Evolutionary conservation across 139 green algal genomes (phyloP).

Genomic region (Tetradesmus obliquus): DNA sequence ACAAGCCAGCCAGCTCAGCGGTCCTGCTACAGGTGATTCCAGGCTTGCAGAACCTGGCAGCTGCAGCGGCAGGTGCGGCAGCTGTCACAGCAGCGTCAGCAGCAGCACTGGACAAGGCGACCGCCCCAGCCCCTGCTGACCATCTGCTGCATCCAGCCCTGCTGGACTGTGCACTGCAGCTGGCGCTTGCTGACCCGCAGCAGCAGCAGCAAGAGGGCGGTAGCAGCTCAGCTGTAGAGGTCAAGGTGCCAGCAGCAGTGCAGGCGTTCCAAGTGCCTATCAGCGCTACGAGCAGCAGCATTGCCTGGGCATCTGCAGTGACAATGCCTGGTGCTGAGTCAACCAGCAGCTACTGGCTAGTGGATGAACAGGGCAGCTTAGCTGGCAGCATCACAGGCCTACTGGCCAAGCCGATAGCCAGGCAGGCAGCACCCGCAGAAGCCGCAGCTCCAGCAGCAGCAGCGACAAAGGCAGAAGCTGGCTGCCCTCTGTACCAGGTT

Average conservation of each 20-base stretch:
- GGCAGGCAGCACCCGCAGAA: background rate
- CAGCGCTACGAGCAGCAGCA: background rate
- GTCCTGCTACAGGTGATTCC: background rate
- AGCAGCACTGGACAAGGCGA: constrained; percentile 4
- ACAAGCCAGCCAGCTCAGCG: background rate
- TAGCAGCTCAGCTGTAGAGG: background rate
- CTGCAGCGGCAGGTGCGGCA: background rate
- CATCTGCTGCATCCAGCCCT: constrained; percentile 59
- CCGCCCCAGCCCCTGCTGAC: background rate
- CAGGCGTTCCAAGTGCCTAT: background rate
- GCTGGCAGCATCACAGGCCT: background rate
- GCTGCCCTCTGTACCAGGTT: background rate
- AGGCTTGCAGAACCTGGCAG: background rate
- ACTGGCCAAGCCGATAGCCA: constrained; percentile 20
- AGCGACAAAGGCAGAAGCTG: too few relatives aligned
- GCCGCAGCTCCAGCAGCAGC: background rate
- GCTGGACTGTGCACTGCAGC: constrained; percentile 73
- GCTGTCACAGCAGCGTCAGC: background rate
- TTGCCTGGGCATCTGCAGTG: background rate
- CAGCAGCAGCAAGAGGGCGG: background rate
- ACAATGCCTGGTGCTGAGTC: background rate
- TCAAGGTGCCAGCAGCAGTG: constrained; percentile 39
- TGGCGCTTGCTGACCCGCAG: constrained; percentile 59
- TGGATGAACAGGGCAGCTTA: background rate
- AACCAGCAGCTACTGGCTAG: background rate